These are phyloP conservation scores for Hebeloma cylindrosporum DNA, from an alignment of 768 basidiomycete species.

Conservation along the genomic window DNA sequence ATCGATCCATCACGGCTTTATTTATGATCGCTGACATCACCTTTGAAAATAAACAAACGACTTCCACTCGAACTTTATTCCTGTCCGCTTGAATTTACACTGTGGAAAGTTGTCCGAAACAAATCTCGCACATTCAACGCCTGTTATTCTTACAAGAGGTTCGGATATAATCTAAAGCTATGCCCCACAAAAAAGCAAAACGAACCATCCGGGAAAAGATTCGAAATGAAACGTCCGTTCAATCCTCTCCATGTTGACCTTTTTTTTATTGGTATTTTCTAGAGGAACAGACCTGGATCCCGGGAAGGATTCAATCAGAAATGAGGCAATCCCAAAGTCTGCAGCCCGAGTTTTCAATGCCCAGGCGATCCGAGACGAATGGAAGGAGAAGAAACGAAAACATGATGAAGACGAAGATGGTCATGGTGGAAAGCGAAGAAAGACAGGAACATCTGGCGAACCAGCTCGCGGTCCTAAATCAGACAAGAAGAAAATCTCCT, in stretches of 20 bases:
- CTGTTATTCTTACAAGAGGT: too few relatives aligned
- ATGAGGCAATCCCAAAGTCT: conserved; percentile 71
- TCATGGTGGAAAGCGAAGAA: conserved; percentile 34
- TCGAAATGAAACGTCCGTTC: conserved; percentile 43
- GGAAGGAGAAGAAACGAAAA: conserved; percentile 47
- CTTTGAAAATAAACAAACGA: not conserved
- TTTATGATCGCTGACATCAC: not conserved
- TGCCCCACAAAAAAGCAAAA: conserved; percentile 72
- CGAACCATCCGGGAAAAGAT: conserved; percentile 45
- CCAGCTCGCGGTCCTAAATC: conserved; percentile 5
- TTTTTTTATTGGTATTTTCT: conserved; percentile 1
- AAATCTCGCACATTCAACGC: too few relatives aligned
- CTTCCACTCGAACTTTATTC: too few relatives aligned
- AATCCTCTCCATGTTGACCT: not conserved
- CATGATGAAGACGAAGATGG: conserved; percentile 26
- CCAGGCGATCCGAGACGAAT: conserved; percentile 54
- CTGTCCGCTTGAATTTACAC: too few relatives aligned
- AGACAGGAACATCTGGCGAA: conserved; percentile 22
- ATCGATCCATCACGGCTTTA: too few relatives aligned
- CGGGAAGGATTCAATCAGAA: conserved; percentile 36
- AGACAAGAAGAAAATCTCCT: conserved; percentile 18
- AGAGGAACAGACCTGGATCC: conserved; percentile 57
- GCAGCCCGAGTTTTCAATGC: conserved; percentile 66
- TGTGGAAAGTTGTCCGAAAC: too few relatives aligned
- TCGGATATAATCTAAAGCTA: too few relatives aligned